A percentile compares a stretch with the other conserved stretches of the same genome.
Evolutionary conservation across 176 grass and related monocot genomes (phyloP).

Genomic region (Eremochloa ophiuroides): DNA sequence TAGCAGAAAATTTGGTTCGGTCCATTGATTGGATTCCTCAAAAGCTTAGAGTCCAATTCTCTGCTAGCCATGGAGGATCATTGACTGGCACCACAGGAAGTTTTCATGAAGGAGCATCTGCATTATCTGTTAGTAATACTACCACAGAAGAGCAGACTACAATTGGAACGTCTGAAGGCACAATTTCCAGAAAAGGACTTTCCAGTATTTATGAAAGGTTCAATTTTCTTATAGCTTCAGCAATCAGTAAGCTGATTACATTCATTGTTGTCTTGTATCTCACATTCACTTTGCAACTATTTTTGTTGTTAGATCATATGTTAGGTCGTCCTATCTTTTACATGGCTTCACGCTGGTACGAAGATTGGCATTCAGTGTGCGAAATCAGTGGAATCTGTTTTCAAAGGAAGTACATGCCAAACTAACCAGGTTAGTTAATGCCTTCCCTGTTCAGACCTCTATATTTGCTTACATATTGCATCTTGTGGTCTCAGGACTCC

Average conservation of each 20-base stretch:
- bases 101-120: neutral
- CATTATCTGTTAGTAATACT: conserved; percentile 7
- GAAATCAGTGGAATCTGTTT: conserved; percentile 26
- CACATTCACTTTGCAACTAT: neutral
- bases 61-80: conserved; percentile 16
- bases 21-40: conserved; percentile 41
- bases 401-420: conserved; percentile 18
- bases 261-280: neutral
- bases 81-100: conserved; percentile 4
- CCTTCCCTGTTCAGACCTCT: neutral
- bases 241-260: neutral
- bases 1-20: conserved; percentile 41
- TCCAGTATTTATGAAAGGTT: conserved; percentile 41
- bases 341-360: conserved; percentile 34
- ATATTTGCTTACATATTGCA: neutral
- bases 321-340: conserved; percentile 17
- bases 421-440: conserved; percentile 29
- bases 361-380: conserved; percentile 46
- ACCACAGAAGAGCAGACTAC: conserved; percentile 7
- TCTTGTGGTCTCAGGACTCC: conserved; percentile 3
- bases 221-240: conserved; percentile 8
- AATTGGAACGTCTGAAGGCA: conserved; percentile 9
- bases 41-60: conserved; percentile 19
- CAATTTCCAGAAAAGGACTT: neutral
- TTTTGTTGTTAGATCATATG: conserved; percentile 26